Evolutionary conservation across 2,329 filamentous ascomycete species (phyloP).

Genomic region (Cercospora sp.): DNA sequence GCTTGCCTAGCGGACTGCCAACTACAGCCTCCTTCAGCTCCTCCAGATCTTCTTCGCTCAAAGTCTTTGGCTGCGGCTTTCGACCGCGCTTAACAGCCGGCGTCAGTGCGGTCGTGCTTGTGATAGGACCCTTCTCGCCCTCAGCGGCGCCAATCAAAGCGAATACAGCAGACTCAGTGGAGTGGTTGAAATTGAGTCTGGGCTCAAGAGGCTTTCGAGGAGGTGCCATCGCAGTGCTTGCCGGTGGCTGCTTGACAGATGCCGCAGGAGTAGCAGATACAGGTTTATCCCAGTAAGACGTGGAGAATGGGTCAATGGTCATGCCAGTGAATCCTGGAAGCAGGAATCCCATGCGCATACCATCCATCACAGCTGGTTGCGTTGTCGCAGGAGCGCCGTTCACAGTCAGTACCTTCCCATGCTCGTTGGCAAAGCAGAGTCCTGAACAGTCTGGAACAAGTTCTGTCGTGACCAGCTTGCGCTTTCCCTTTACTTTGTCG

Average conservation of each 20-base stretch:
- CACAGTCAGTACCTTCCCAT: slow-evolving; percentile 45
- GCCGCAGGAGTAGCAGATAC: slow-evolving; percentile 32
- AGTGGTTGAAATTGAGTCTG: slow-evolving; percentile 37
- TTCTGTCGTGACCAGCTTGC: slow-evolving; percentile 62
- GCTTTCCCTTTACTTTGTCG: slow-evolving; percentile 59
- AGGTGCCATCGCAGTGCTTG: slow-evolving; percentile 39
- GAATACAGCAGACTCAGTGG: slow-evolving; percentile 21
- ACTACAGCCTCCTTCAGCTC: slow-evolving; percentile 71
- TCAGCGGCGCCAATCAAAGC: slow-evolving; percentile 35
- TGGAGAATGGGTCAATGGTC: slow-evolving; percentile 84
- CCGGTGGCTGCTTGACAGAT: slow-evolving; percentile 22
- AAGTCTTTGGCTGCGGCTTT: slow-evolving; percentile 45
- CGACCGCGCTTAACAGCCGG: slow-evolving; percentile 36
- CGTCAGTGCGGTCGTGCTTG: slow-evolving; percentile 30
- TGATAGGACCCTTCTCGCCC: slow-evolving; percentile 40
- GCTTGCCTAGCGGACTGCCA: slow-evolving; percentile 71
- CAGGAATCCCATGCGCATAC: slow-evolving; percentile 36
- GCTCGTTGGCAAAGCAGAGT: slow-evolving; percentile 75
- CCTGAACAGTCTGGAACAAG: slow-evolving; percentile 77
- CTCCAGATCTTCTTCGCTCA: slow-evolving; percentile 61
- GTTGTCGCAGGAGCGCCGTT: slow-evolving; percentile 47
- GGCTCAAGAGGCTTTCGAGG: slow-evolving; percentile 47
- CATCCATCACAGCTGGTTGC: slow-evolving; percentile 38
- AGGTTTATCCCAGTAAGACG: slow-evolving; percentile 68
- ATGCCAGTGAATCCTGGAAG: slow-evolving; percentile 36